phyloP scores from a whole-genome alignment of 208 protist genomes.

The Herpetomonas muscarum region DNA sequence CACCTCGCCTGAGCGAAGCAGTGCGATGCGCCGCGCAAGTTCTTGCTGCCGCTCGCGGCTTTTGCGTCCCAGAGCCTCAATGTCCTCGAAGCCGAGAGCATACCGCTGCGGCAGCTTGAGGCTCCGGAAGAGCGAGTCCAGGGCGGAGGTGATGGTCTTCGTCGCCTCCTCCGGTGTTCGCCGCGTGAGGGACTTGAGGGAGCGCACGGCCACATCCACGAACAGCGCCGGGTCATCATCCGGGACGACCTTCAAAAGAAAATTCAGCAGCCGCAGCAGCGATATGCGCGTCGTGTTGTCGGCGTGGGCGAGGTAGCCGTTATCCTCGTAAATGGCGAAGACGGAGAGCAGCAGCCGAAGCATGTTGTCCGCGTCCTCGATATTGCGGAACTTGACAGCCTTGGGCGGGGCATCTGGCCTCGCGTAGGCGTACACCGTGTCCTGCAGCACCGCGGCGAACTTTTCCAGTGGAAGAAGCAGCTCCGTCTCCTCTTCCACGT shows the following conservation, averaged over 20 bases:
- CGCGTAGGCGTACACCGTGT: slow-evolving; percentile 82
- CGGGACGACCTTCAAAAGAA: slow-evolving; percentile 84
- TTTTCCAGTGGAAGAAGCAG: slow-evolving; percentile 68
- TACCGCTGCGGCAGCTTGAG: slow-evolving; percentile 72
- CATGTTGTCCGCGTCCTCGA: slow-evolving; percentile 82
- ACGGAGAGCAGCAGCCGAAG: slow-evolving; percentile 72
- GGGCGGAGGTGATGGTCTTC: slow-evolving; percentile 62
- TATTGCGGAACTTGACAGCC: slow-evolving; percentile 72
- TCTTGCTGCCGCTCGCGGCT: slow-evolving; percentile 84
- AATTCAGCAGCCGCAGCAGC: slow-evolving; percentile 68
- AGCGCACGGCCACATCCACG: slow-evolving; percentile 73
- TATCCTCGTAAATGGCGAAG: slow-evolving; percentile 87
- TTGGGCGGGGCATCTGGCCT: slow-evolving; percentile 60
- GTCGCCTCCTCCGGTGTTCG: slow-evolving; percentile 79
- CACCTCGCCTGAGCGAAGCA: slow-evolving; percentile 38
- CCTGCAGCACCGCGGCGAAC: slow-evolving; percentile 71
- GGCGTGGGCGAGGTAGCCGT: slow-evolving; percentile 77
- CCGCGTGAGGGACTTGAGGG: slow-evolving; percentile 63
- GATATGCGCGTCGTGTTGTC: slow-evolving; percentile 83
- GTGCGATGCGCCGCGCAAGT: slow-evolving; percentile 50
- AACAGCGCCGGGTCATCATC: slow-evolving; percentile 87
- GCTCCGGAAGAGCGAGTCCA: slow-evolving; percentile 82
- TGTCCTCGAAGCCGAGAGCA: slow-evolving; percentile 81
- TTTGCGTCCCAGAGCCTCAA: slow-evolving; percentile 82
- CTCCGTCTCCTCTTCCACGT: slow-evolving; percentile 29